These are phyloP conservation scores for Tolypocladium endophyticum DNA, from an alignment of 2,329 filamentous ascomycete species.

Conservation along the genomic window DNA sequence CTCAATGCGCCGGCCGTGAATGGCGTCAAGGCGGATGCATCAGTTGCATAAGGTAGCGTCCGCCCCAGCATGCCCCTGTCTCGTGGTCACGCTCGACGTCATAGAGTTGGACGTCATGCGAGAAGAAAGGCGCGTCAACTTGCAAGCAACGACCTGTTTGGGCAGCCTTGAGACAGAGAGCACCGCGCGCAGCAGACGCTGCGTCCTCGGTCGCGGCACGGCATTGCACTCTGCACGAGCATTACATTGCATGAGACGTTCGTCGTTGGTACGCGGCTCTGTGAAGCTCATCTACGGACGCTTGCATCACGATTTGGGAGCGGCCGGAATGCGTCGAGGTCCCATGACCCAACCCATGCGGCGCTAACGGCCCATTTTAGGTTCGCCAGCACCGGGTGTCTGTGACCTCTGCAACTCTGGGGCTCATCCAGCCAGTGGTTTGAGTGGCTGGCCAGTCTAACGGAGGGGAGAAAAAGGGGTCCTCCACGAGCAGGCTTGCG, in stretches of 20 bases:
- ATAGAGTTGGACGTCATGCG: slow-evolving; percentile 7
- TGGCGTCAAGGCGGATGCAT: background rate
- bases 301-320: slow-evolving; percentile 3
- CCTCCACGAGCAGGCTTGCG: background rate
- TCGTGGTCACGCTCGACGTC: slow-evolving; percentile 11
- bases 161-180: background rate
- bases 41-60: background rate
- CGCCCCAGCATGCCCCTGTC: slow-evolving; percentile 4
- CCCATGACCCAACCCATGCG: slow-evolving; percentile 18
- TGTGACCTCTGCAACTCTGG: slow-evolving; percentile 1
- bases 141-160: background rate
- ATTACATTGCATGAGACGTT: background rate
- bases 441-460: background rate
- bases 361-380: slow-evolving; percentile 15
- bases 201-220: background rate
- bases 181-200: background rate
- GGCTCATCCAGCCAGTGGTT: background rate
- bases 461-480: background rate
- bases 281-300: slow-evolving; percentile 2
- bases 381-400: slow-evolving; percentile 3
- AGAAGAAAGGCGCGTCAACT: background rate
- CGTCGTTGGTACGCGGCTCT: slow-evolving; percentile 5
- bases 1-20: background rate
- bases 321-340: slow-evolving; percentile 14
- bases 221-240: background rate